Percentiles rank a stretch among this genome's conserved stretches.
These are phyloP conservation scores for Quillaja saponaria DNA, from an alignment of 306 rosid genomes.

Conservation along the genomic window DNA sequence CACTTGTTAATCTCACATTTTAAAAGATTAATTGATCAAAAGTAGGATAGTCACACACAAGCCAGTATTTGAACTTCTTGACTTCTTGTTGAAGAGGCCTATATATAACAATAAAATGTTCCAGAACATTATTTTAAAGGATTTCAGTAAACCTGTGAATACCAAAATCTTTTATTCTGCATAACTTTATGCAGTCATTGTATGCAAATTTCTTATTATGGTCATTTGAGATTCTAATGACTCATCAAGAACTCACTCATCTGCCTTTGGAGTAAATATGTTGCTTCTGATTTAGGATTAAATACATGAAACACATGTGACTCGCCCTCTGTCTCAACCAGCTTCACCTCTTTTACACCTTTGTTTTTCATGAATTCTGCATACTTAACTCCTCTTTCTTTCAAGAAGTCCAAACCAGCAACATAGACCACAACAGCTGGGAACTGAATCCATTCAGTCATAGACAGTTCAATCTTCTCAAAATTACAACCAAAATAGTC, in stretches of 20 bases:
- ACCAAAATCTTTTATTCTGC: too few relatives aligned
- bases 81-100: too few relatives aligned
- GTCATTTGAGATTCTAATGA: conserved; percentile 1
- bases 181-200: too few relatives aligned
- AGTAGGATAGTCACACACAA: too few relatives aligned
- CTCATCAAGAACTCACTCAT: conserved; percentile 48
- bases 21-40: too few relatives aligned
- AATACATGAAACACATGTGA: conserved; percentile 60
- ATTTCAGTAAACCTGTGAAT: too few relatives aligned
- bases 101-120: too few relatives aligned
- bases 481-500: conserved; percentile 64
- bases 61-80: too few relatives aligned
- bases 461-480: conserved; percentile 35
- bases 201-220: background rate
- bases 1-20: too few relatives aligned
- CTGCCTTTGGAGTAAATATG: conserved; percentile 60
- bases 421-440: conserved; percentile 70
- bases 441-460: conserved; percentile 46
- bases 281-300: conserved; percentile 54
- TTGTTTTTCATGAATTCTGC: conserved; percentile 58
- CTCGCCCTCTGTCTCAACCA: conserved; percentile 61
- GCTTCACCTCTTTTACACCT: conserved; percentile 48
- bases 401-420: conserved; percentile 71
- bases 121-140: too few relatives aligned
- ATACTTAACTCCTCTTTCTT: conserved; percentile 77